Percentiles rank a stretch among this genome's conserved stretches.
These are phyloP conservation scores for Penicillium sp. DNA, from an alignment of 2,329 filamentous ascomycete genomes.

Conservation along the genomic window DNA sequence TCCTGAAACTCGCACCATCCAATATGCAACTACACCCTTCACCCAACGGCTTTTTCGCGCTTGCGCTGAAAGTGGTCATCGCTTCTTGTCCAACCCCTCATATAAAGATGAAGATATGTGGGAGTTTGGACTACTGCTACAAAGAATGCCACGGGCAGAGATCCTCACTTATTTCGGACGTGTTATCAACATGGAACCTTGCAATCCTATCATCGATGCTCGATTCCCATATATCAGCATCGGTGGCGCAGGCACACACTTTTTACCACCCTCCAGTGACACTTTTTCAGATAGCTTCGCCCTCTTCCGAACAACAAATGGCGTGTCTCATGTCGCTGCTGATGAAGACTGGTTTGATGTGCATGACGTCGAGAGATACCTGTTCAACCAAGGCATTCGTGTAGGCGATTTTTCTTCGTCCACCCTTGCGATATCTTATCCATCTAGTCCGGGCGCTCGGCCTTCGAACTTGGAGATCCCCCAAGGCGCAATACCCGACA, in stretches of 20 bases:
- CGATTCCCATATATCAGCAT: conserved; percentile 16
- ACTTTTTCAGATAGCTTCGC: background rate
- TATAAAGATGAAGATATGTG: conserved; percentile 11
- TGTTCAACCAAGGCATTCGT: conserved; percentile 7
- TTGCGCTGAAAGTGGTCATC: conserved; percentile 12
- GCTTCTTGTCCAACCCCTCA: conserved; percentile 1
- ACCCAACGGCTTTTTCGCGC: conserved; percentile 15
- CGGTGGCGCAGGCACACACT: conserved; percentile 16
- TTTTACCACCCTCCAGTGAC: background rate
- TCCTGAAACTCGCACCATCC: background rate
- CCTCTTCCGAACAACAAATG: conserved; percentile 11
- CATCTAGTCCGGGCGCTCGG: too few species aligned
- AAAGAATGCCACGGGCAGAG: conserved; percentile 9
- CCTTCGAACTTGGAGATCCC: background rate
- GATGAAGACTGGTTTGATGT: conserved; percentile 23
- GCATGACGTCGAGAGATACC: conserved; percentile 20
- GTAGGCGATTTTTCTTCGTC: background rate
- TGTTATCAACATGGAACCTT: conserved; percentile 12
- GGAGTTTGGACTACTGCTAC: conserved; percentile 12
- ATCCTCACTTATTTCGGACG: conserved; percentile 18
- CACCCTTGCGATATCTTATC: background rate
- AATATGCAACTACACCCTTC: conserved; percentile 13
- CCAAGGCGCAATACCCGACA: background rate
- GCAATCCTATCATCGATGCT: conserved; percentile 12
- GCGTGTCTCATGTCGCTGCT: conserved; percentile 4